phyloP scores from a whole-genome alignment of 176 grass and related monocot species.

The Calamus simplicifolius region DNA sequence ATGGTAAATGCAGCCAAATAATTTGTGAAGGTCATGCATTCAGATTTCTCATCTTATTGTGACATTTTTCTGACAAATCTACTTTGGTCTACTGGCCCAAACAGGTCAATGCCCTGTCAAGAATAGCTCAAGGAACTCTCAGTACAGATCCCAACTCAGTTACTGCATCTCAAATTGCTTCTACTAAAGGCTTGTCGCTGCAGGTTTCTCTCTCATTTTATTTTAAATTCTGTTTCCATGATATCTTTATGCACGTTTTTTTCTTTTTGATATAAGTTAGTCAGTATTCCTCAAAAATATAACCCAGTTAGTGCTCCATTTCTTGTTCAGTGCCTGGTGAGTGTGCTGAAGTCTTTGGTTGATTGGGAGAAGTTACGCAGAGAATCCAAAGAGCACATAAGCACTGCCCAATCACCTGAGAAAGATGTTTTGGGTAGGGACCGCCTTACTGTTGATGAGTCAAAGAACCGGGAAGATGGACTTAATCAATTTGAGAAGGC shows the following conservation, averaged over 20 bases:
- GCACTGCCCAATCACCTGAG: conserved; percentile 35
- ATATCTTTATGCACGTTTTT: background rate
- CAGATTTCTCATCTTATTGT: conserved; percentile 10
- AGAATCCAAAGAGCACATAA: conserved; percentile 50
- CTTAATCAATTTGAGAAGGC: conserved; percentile 96
- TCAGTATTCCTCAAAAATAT: background rate
- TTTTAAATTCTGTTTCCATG: background rate
- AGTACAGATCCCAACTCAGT: conserved; percentile 58
- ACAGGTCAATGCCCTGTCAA: conserved; percentile 93
- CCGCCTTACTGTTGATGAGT: conserved; percentile 46
- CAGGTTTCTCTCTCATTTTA: conserved; percentile 62
- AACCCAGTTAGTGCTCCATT: background rate
- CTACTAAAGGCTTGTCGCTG: conserved; percentile 87
- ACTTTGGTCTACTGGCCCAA: conserved; percentile 2
- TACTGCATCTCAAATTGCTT: conserved; percentile 62
- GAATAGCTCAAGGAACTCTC: conserved; percentile 75
- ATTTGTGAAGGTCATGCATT: conserved; percentile 2
- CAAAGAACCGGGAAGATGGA: conserved; percentile 61
- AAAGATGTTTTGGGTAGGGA: conserved; percentile 44
- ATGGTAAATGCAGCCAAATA: conserved; percentile 36
- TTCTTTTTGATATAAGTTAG: background rate
- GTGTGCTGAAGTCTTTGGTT: conserved; percentile 93
- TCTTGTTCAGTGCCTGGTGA: conserved; percentile 72
- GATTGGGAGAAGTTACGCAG: conserved; percentile 89
- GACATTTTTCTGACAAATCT: conserved; percentile 4